Percentiles rank a stretch among this genome's conserved stretches.
Conservation (phyloP, 2,329 filamentous ascomycete genomes). For the Fusarium irregulare region DNA sequence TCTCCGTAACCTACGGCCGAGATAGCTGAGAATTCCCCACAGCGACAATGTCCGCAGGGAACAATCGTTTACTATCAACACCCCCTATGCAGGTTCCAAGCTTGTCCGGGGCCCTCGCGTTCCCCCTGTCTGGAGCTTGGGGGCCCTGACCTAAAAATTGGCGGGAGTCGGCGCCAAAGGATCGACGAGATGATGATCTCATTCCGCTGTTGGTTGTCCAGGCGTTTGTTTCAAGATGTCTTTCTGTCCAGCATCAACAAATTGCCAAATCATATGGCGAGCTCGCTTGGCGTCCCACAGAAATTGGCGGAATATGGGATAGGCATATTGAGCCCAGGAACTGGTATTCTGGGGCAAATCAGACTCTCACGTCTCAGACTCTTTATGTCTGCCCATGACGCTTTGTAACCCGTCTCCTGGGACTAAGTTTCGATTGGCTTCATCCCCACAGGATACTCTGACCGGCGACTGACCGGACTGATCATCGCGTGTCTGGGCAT, state of each 20-base stretch:
- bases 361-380: conserved; percentile 29
- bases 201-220: conserved; percentile 45
- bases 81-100: conserved; percentile 26
- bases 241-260: conserved; percentile 22
- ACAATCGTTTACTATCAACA: conserved; percentile 32
- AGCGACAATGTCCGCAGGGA: conserved; percentile 26
- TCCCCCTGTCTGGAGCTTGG: conserved; percentile 35
- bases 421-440: conserved; percentile 39
- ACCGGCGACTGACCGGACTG: conserved; percentile 12
- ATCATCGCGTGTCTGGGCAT: conserved; percentile 20
- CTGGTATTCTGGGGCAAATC: conserved; percentile 31
- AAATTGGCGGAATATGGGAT: conserved; percentile 39
- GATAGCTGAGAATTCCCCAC: conserved; percentile 41
- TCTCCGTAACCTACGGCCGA: conserved; percentile 42
- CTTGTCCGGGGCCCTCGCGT: conserved; percentile 17
- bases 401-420: conserved; percentile 36
- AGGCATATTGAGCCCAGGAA: conserved; percentile 19
- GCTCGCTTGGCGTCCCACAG: conserved; percentile 24
- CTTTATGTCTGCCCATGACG: conserved; percentile 35
- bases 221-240: conserved; percentile 48
- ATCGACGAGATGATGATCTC: conserved; percentile 48
- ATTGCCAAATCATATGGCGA: conserved; percentile 38
- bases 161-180: conserved; percentile 46
- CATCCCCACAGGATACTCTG: conserved; percentile 37
- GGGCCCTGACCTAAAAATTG: conserved; percentile 42